These are phyloP conservation scores for Globisporangium recalcitrans DNA, from an alignment of 352 stramenopile genomes.

Conservation along the genomic window DNA sequence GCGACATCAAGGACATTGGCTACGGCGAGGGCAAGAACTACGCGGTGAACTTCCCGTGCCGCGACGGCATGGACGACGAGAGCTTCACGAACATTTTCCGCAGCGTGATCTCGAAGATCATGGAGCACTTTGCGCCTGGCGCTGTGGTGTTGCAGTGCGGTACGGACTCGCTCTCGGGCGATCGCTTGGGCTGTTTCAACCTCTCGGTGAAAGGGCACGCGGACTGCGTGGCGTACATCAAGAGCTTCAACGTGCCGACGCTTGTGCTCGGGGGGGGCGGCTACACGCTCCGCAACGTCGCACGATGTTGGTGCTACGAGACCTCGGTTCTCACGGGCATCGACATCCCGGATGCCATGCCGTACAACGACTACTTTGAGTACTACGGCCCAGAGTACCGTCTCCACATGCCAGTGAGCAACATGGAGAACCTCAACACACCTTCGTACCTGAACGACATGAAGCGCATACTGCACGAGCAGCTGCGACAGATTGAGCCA, in stretches of 20 bases:
- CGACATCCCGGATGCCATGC: conserved; percentile 93
- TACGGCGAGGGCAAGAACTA: conserved; percentile 95
- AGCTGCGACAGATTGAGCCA: conserved; percentile 93
- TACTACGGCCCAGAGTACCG: conserved; percentile 98
- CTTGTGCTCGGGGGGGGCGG: conserved; percentile 96
- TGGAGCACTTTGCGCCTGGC: conserved; percentile 93
- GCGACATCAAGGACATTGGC: conserved; percentile 81
- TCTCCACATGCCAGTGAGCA: conserved; percentile 94
- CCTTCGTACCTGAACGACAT: conserved; percentile 88
- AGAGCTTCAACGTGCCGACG: conserved; percentile 95
- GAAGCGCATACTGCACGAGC: conserved; percentile 89
- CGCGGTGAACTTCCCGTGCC: conserved; percentile 97
- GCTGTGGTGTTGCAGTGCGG: conserved; percentile 98
- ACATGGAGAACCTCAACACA: conserved; percentile 98
- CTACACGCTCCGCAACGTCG: conserved; percentile 98
- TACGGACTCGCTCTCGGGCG: conserved; percentile 97
- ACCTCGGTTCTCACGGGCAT: conserved; percentile 93
- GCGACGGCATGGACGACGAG: conserved; percentile 98
- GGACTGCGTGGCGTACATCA: conserved; percentile 96
- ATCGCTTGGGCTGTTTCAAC: conserved; percentile 98
- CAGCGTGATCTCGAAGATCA: conserved; percentile 95
- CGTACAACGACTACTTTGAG: conserved; percentile 99
- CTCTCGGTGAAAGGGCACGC: conserved; percentile 96
- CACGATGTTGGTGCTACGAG: conserved; percentile 92
- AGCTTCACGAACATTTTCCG: conserved; percentile 89